Percentiles rank a stretch among this genome's conserved stretches.
phyloP scores from a whole-genome alignment of 169 alveolate genomes.

The Cryptosporidium ubiquitum region DNA sequence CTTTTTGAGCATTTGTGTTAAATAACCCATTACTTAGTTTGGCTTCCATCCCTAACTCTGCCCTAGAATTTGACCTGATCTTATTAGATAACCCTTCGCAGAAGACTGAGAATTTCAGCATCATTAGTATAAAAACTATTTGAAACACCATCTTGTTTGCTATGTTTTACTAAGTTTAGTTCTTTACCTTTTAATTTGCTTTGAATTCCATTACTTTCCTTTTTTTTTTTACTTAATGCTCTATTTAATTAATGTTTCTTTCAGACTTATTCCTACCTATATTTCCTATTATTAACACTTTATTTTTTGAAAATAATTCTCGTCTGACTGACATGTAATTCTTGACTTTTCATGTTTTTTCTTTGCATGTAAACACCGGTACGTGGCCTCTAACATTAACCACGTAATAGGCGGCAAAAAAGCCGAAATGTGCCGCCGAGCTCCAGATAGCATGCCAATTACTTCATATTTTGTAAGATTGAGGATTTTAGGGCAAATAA shows the following conservation, averaged over 20 bases:
- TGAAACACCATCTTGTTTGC: background rate
- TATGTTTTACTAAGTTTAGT: background rate
- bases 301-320: background rate
- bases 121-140: constrained; percentile 3
- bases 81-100: constrained; percentile 63
- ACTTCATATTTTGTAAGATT: constrained; percentile 18
- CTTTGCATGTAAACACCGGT: constrained; percentile 63
- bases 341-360: constrained; percentile 51
- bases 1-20: constrained; percentile 36
- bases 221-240: background rate
- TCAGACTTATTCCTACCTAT: background rate
- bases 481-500: background rate
- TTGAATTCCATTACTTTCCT: background rate
- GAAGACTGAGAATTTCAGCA: background rate
- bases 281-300: background rate
- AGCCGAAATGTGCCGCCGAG: constrained; percentile 19
- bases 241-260: background rate
- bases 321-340: constrained; percentile 32
- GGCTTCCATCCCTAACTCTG: constrained; percentile 31
- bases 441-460: constrained; percentile 26
- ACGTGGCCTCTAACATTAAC: constrained; percentile 30
- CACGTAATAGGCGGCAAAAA: constrained; percentile 66
- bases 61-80: background rate
- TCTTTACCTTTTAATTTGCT: background rate
- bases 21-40: constrained; percentile 30